Conservation (phyloP, 768 basidiomycete genomes). For the Suillus alpinus region DNA sequence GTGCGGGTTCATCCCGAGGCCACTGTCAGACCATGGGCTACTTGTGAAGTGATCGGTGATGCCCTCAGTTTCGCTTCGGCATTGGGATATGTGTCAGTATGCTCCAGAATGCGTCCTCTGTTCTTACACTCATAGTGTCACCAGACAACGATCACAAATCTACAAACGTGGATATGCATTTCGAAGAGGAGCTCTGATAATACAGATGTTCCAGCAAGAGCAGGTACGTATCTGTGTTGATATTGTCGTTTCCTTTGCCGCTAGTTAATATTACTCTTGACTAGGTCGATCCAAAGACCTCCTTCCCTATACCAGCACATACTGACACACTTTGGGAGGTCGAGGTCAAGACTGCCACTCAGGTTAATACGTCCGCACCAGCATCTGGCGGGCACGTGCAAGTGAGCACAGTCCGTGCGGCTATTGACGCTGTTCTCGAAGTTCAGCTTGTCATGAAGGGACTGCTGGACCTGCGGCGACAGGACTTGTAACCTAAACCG, state of each 20-base stretch:
- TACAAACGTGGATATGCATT: slow-evolving; percentile 83
- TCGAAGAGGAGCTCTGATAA: slow-evolving; percentile 63
- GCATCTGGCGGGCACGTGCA: slow-evolving; percentile 35
- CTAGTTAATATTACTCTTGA: neutral
- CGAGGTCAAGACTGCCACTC: slow-evolving; percentile 79
- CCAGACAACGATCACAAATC: slow-evolving; percentile 67
- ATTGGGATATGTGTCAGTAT: slow-evolving; percentile 67
- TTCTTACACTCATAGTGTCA: neutral
- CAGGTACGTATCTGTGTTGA: slow-evolving; percentile 42
- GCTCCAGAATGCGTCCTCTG: neutral
- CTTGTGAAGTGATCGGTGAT: slow-evolving; percentile 75
- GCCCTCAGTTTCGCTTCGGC: slow-evolving; percentile 78
- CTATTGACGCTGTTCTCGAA: slow-evolving; percentile 74
- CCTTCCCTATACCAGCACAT: slow-evolving; percentile 74
- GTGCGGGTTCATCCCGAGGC: slow-evolving; percentile 81
- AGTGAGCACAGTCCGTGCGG: slow-evolving; percentile 67
- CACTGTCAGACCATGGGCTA: slow-evolving; percentile 84
- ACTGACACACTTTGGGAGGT: slow-evolving; percentile 84
- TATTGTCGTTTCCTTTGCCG: neutral
- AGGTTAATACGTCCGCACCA: slow-evolving; percentile 61
- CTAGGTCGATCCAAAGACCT: slow-evolving; percentile 73
- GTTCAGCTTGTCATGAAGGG: slow-evolving; percentile 86
- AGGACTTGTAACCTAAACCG: slow-evolving; percentile 49
- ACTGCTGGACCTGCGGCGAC: slow-evolving; percentile 70
- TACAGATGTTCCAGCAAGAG: slow-evolving; percentile 86